Base-by-base conservation (phyloP, 2,329 filamentous ascomycete genomes). In the Penicillium rolfsii region DNA sequence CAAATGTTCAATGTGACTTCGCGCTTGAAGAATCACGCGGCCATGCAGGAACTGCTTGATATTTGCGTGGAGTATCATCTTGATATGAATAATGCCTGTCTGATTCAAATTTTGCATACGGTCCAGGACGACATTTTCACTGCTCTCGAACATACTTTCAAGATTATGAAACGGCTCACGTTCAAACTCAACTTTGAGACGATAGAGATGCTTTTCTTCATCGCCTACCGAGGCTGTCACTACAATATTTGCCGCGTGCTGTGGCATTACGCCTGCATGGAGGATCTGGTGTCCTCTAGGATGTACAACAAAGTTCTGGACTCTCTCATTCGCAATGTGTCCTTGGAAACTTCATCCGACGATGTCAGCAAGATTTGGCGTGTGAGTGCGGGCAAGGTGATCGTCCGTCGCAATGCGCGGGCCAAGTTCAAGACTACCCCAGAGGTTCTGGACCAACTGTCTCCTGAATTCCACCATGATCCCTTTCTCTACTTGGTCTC, bases 221-320 rank as follows among this genome's bases (percentile, higher is more conserved):
- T 74, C n/a, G 80, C 79, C 6, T 80, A 74, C 73, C 70, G 69
- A 22, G 62, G 60, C 48, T 70, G 69, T 24, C 65, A 70, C 38
- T 78, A 77, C 62, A 83, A 82, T 56, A 67, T 79, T 11, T 78
- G 76, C 54, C 77, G 77, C 11, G 79, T 82, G 8, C 61, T 83
- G 5, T 83, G 81, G 81, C 72, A 73, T 62, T 81, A 81, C 68
- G 78, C 80, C 5, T 82, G 81, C 63, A 71, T 82, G 58, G 55
- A 73, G 16, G 70, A 70, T 8, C 43, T 50, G 11, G 75, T 76
- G 11, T 77, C 70, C 16, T 60, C 60, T 28, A 63, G 64, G 4
- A 80, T 80, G 74, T 71, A 70, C 53, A 59, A 71, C 26, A 57
- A 66, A 7, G 71, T 81, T 5, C 52, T 70, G 26, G 60, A 41